phyloP scores from a whole-genome alignment of 2,329 filamentous ascomycete genomes.

The Colletotrichum liaoningense region DNA sequence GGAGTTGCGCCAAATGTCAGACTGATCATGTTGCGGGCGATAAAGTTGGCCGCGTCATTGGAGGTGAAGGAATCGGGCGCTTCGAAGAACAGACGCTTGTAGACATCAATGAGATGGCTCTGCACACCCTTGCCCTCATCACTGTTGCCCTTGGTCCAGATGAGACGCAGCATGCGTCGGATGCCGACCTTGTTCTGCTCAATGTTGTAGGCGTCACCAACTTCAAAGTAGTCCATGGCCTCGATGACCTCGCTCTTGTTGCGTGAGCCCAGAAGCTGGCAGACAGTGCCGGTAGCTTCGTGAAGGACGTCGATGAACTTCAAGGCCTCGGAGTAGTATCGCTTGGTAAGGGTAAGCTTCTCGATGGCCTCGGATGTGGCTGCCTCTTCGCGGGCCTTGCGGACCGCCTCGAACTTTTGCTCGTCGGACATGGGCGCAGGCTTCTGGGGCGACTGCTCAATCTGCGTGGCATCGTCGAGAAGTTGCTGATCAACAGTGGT shows the following conservation, averaged over 20 bases:
- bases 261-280: slow-evolving; percentile 89
- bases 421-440: slow-evolving; percentile 83
- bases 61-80: slow-evolving; percentile 88
- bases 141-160: slow-evolving; percentile 99
- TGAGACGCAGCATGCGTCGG: slow-evolving; percentile 92
- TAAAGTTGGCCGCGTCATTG: slow-evolving; percentile 94
- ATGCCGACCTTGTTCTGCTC: slow-evolving; percentile 94
- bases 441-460: slow-evolving; percentile 70
- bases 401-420: slow-evolving; percentile 77
- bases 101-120: slow-evolving; percentile 95
- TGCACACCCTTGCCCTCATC: slow-evolving; percentile 99
- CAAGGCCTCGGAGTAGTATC: slow-evolving; percentile 94
- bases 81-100: slow-evolving; percentile 95
- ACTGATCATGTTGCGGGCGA: slow-evolving; percentile 99
- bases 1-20: slow-evolving; percentile 95
- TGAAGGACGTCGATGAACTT: slow-evolving; percentile 94
- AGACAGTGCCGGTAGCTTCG: slow-evolving; percentile 81
- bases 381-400: slow-evolving; percentile 86
- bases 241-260: slow-evolving; percentile 99
- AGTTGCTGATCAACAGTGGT: slow-evolving; percentile 80
- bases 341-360: slow-evolving; percentile 86
- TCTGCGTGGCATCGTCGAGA: slow-evolving; percentile 88
- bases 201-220: slow-evolving; percentile 95
- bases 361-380: slow-evolving; percentile 90
- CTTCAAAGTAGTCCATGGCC: slow-evolving; percentile 98